These are phyloP conservation scores for Sporothrix protearum DNA, from an alignment of 2,329 filamentous ascomycete genomes.

Conservation along the genomic window DNA sequence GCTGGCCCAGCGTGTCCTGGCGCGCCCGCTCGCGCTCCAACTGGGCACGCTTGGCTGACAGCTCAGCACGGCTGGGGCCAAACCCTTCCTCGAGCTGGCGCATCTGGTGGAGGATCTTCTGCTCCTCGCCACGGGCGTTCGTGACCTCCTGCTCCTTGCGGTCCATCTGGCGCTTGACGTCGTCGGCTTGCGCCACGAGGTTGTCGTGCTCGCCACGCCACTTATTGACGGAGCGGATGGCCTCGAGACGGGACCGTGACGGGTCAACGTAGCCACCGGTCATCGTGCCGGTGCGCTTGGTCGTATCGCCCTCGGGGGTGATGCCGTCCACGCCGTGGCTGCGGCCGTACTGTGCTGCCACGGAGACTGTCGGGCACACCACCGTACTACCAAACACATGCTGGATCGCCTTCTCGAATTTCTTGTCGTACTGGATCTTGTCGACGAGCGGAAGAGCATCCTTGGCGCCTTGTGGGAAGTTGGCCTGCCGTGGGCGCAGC, in stretches of 20 bases:
- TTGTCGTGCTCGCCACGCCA: conserved; percentile 72
- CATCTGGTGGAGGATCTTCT: conserved; percentile 76
- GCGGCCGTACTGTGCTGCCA: conserved; percentile 86
- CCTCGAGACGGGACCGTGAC: conserved; percentile 79
- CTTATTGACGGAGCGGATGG: conserved; percentile 69
- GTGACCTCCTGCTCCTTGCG: conserved; percentile 86
- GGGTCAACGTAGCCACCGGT: conserved; percentile 92
- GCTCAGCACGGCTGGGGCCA: conserved; percentile 71
- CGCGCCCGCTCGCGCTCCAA: conserved; percentile 70
- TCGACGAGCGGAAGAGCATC: conserved; percentile 84
- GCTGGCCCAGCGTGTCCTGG: conserved; percentile 64
- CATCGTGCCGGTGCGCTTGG: conserved; percentile 91
- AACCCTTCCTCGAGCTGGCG: conserved; percentile 78
- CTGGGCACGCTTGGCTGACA: conserved; percentile 70
- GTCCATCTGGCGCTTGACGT: conserved; percentile 69
- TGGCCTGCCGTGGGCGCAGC: conserved; percentile 65
- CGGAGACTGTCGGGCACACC: conserved; percentile 82
- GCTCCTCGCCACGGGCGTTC: conserved; percentile 73
- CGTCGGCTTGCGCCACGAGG: conserved; percentile 58
- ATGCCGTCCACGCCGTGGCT: conserved; percentile 91
- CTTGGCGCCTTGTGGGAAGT: conserved; percentile 71
- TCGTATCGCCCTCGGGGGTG: conserved; percentile 89
- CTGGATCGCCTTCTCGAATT: conserved; percentile 80
- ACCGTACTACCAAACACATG: conserved; percentile 96
- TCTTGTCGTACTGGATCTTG: conserved; percentile 74